Conservation (phyloP, 306 rosid species). For the Quercus wislizeni region DNA sequence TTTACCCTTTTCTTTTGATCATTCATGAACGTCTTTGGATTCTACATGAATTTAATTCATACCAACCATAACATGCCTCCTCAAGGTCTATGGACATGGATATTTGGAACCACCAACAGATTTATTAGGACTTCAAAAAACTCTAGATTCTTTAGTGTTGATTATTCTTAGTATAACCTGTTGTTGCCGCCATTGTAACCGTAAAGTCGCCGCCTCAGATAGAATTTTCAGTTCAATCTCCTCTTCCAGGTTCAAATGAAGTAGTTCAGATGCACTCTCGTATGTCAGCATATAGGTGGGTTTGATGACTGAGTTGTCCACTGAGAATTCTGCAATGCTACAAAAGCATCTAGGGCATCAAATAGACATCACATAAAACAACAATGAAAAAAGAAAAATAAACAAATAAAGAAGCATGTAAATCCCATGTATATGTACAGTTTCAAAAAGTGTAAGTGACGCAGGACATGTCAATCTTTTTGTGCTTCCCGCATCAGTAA, state of each 20-base stretch:
- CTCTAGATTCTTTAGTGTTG: background rate
- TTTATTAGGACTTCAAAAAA: background rate
- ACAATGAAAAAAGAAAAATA: no score
- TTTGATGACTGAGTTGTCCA: slow-evolving; percentile 77
- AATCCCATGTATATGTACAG: background rate
- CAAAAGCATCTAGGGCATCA: slow-evolving; percentile 20
- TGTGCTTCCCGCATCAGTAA: background rate
- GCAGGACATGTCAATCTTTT: no score
- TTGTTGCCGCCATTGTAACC: slow-evolving; percentile 73
- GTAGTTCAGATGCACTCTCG: slow-evolving; percentile 94
- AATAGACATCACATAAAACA: slow-evolving; percentile 7
- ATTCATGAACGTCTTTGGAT: background rate
- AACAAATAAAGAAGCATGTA: background rate
- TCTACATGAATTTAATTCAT: background rate
- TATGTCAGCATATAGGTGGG: slow-evolving; percentile 97
- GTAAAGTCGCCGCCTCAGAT: slow-evolving; percentile 85
- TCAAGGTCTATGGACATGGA: background rate
- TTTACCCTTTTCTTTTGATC: background rate
- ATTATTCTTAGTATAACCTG: slow-evolving; percentile 47
- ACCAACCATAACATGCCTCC: background rate
- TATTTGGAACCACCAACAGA: background rate
- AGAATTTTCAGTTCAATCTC: slow-evolving; percentile 79
- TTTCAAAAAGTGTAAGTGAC: background rate
- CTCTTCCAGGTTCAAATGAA: slow-evolving; percentile 81
- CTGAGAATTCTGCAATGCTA: slow-evolving; percentile 92